Evolutionary conservation across 345 rosid species (phyloP).

Genomic region (sweet orange (Citrus sinensis)): DVS_A1.0 CM039162.1:8008501-8009000

Average conservation of each 20-base stretch:
- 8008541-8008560: slow-evolving; percentile 61
- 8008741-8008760: slow-evolving; percentile 80
- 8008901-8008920: slow-evolving; percentile 97
- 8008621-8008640: slow-evolving; percentile 91
- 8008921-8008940: slow-evolving; percentile 92
- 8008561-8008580: slow-evolving; percentile 91
- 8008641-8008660: slow-evolving; percentile 75
- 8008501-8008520: slow-evolving; percentile 58
- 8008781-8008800: slow-evolving; percentile 91
- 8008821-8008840: slow-evolving; percentile 95
- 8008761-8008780: slow-evolving; percentile 86
- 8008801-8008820: slow-evolving; percentile 95
- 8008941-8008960: slow-evolving; percentile 70
- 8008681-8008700: slow-evolving; percentile 90
- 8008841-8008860: slow-evolving; percentile 91
- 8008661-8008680: slow-evolving; percentile 67
- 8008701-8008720: slow-evolving; percentile 98
- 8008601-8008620: slow-evolving; percentile 81
- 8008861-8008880: slow-evolving; percentile 92
- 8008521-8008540: slow-evolving; percentile 52
- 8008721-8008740: slow-evolving; percentile 86
- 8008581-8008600: slow-evolving; percentile 71
- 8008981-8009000: slow-evolving; percentile 57
- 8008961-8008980: slow-evolving; percentile 57
- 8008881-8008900: slow-evolving; percentile 90